A percentile compares a stretch with the other conserved stretches of the same genome.
Conservation (phyloP, 495 filamentous ascomycete species). For the Penicillium coffeae region DNA sequence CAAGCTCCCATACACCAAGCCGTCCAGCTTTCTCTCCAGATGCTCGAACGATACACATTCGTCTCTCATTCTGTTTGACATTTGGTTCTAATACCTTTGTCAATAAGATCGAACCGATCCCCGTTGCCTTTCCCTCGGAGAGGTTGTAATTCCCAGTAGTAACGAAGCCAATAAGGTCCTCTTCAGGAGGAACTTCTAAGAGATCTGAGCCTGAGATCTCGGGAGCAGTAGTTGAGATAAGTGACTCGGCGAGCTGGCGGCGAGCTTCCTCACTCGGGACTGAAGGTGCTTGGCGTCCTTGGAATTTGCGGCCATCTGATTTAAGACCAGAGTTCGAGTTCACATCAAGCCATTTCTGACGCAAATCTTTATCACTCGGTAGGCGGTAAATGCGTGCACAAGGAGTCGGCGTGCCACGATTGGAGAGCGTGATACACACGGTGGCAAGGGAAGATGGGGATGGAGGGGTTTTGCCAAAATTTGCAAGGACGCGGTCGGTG, state of each 20-base stretch:
- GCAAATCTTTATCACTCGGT: conserved; percentile 47
- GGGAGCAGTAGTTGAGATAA: conserved; percentile 33
- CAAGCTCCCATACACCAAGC: conserved; percentile 74
- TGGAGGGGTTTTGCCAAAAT: conserved; percentile 18
- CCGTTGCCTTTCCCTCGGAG: conserved; percentile 69
- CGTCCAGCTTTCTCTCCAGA: conserved; percentile 73
- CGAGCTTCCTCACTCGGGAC: conserved; percentile 36
- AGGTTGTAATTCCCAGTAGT: conserved; percentile 84
- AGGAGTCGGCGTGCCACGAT: conserved; percentile 56
- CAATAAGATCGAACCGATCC: conserved; percentile 67
- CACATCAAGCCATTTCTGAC: conserved; percentile 51
- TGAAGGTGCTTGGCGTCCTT: not conserved
- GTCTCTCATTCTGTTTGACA: conserved; percentile 32
- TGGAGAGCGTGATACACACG: conserved; percentile 54
- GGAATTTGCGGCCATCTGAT: not conserved
- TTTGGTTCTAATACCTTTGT: conserved; percentile 43
- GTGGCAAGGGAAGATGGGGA: conserved; percentile 45
- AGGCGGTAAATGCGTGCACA: conserved; percentile 72
- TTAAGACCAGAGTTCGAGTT: conserved; percentile 10
- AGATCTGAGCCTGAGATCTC: conserved; percentile 47
- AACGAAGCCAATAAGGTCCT: conserved; percentile 86
- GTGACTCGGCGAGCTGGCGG: conserved; percentile 51
- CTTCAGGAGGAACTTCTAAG: conserved; percentile 63
- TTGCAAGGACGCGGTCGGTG: conserved; percentile 20
- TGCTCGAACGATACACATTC: conserved; percentile 74